Evolutionary conservation across 108 stramenopile genomes (phyloP), one percentile per base, ranked within the genome.

Genomic region (Skeletonema potamos): DNA sequence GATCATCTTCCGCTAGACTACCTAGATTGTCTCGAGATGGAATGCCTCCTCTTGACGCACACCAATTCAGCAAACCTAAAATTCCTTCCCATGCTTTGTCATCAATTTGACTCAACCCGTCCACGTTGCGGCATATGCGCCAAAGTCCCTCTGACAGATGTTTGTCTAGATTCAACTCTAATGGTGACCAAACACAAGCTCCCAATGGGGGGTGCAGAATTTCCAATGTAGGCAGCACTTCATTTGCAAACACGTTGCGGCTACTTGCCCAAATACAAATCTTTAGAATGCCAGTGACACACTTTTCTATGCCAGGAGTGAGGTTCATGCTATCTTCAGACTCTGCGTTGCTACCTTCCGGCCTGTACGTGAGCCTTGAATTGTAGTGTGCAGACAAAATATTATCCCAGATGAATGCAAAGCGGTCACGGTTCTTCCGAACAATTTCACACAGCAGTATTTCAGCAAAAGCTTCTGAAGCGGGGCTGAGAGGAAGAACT

Each of bases 381-480:
- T 73, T 62, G 65, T 90, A 94, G 54, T 94, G 92, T 10, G 70
- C 72, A 44, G 77, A 48, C 46, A 94, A 70, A 20, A 84, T 54
- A 54, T 71, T 79, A 24, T 82, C 63, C 94, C 94, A 95, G 39
- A 90, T 76, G n/a, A 72, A 51, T 9, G 72, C 62, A 30, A 93
- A 69, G 11, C 94, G 82, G 66, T 93, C 90, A 27, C 82, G 82
- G 72, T 95, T 95, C 71, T 86, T 87, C 34, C 92, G 59, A 8
- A 89, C 82, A 32, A 93, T 86, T 71, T 95, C 94, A 61, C 87
- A 89, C 22, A 95, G 72, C 20, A 92, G 70, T 11, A 95, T 87
- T 80, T 95, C 94, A 26, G 89, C 89, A 44, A 94, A 86, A 3
- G 93, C 88, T 74, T 89, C 89, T 26, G 93, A 94, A 24, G 89